A percentile compares a stretch with the other conserved stretches of the same genome.
These are phyloP conservation scores for Diatrype stigma DNA, from an alignment of 2,329 filamentous ascomycete species.

Conservation along the genomic window DNA sequence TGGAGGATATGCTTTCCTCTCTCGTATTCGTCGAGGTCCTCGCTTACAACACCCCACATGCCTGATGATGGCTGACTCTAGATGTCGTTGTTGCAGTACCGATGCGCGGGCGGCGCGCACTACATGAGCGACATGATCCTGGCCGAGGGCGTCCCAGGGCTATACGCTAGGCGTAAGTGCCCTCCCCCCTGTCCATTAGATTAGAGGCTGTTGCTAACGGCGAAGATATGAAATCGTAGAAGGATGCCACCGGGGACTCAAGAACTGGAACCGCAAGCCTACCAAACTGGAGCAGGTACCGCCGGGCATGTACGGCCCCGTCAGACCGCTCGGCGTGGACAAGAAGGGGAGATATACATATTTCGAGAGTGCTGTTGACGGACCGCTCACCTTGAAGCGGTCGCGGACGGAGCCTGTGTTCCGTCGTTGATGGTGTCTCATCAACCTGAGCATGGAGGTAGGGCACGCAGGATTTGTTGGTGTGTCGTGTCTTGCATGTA, in stretches of 20 bases:
- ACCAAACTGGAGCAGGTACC: slow-evolving; percentile 1
- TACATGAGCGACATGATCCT: slow-evolving; percentile 11
- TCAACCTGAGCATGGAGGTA: no score
- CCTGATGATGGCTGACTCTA: neutral
- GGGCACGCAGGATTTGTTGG: no score
- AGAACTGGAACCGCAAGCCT: neutral
- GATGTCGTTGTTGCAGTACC: neutral
- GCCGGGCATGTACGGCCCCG: slow-evolving; percentile 1
- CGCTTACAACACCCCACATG: neutral
- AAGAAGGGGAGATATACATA: slow-evolving; percentile 2
- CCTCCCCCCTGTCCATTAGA: no score
- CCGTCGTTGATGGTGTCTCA: no score
- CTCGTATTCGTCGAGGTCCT: no score
- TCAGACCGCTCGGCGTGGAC: slow-evolving; percentile 4
- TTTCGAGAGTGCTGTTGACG: neutral
- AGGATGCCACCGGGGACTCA: neutral
- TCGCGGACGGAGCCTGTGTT: neutral
- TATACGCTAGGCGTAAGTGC: slow-evolving; percentile 1
- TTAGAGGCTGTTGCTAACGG: neutral
- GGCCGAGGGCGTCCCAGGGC: slow-evolving; percentile 7
- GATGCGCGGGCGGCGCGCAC: slow-evolving; percentile 4
- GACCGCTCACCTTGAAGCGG: neutral
- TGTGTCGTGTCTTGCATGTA: no score
- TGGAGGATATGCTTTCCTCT: no score
- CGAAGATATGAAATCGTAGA: no score